Base-by-base conservation (phyloP, 345 rosid species). In the Carallia brachiata region DNA sequence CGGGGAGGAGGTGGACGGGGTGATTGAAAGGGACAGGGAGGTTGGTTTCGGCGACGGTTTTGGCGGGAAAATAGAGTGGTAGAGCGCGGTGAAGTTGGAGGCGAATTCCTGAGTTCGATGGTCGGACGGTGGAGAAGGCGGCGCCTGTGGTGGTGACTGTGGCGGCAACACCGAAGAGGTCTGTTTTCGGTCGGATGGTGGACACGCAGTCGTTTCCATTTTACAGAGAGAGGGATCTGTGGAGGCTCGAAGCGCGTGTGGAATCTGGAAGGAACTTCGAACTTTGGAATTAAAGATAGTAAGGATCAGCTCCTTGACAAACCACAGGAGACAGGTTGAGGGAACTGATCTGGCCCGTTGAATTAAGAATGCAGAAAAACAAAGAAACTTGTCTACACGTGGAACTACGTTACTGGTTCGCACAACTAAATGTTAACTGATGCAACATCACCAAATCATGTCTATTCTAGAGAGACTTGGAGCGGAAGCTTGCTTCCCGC, bases 11-110 rank as follows among this genome's bases (percentile, higher is more conserved):
- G 79, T 78, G n/a, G 87, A 79, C 31, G 88, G 81, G 17, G 96
- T 84, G 0, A 84, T 83, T 44, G 90, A 62, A 30, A 84, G 58
- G n/a, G 89, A 82, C 30, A 82, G 68, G 1, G 86, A 82, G 32
- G 56, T 55, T 2, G 85, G 87, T 1, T 78, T 77, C 7, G 77
- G 77, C 36, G 80, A 82, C 0, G 69, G 58, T 60, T 83, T 86
- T 64, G 93, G 89, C 73, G 87, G 86, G 88, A 91, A 91, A 60
- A 85, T 78, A 1, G 92, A 88, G 56, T 79, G 79, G 82, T 85
- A 89, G 17, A 89, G 69, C 10, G 88, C 63, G 37, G 85, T 78
- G 85, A 89, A 89, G 70, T 73, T 73, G 40, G 81, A 78, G 7
- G 86, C 83, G 61, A 89, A 81, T 10, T 82, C 83, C 31, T 66